Conservation (phyloP, 176 grass and related monocot genomes). For the Otatea glauca region DNA sequence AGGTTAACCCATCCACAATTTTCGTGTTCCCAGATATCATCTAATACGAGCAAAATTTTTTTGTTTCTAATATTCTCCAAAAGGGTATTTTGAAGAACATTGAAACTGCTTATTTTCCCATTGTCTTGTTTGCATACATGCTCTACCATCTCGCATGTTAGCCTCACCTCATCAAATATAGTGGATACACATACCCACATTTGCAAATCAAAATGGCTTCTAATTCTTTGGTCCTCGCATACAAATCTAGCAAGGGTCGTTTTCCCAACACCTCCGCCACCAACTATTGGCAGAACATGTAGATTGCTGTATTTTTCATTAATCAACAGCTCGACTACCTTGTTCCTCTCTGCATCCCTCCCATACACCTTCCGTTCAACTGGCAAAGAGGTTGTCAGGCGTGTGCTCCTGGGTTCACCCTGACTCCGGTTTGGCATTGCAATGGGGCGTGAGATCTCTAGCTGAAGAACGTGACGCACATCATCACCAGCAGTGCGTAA, state of each 20-base stretch:
- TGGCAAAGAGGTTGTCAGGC: constrained; percentile 40
- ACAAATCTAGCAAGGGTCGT: not conserved
- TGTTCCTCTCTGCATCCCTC: constrained; percentile 37
- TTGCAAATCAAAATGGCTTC: constrained; percentile 35
- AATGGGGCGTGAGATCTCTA: not conserved
- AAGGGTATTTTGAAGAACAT: constrained; percentile 11
- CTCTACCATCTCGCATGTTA: not conserved
- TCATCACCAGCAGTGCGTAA: not conserved
- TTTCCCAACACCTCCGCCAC: no score
- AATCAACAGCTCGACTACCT: constrained; percentile 33
- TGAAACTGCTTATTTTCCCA: not conserved
- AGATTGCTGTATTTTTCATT: not conserved
- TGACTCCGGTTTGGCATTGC: not conserved
- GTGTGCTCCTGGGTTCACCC: not conserved
- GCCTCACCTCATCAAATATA: not conserved
- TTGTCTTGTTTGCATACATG: not conserved
- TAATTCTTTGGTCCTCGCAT: constrained; percentile 29
- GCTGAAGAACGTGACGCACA: not conserved
- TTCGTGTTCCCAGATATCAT: constrained; percentile 48
- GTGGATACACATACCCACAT: constrained; percentile 55
- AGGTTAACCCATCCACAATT: constrained; percentile 19
- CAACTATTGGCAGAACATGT: constrained; percentile 1
- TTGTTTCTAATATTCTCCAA: constrained; percentile 1
- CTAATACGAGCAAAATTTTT: constrained; percentile 53
- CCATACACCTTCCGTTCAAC: constrained; percentile 38